Evolutionary conservation across 495 filamentous ascomycete genomes (phyloP), one percentile per base, ranked within the genome.

Genomic region (Aspergillus incahuasiensis): DNA sequence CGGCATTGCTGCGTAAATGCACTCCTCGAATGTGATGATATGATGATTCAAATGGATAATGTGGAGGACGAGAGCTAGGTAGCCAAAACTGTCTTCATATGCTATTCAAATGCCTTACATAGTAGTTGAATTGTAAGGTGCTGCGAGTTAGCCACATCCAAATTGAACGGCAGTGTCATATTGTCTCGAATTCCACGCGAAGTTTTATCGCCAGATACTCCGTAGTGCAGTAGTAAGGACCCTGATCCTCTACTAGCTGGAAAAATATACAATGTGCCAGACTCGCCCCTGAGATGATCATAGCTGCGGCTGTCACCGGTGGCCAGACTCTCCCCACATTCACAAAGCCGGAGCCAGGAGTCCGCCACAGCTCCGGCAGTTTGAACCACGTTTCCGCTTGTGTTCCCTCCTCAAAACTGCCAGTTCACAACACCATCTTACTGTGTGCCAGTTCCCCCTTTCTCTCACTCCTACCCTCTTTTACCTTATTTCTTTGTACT

Each of bases 1-100:
- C 66, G 90, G 90, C 60, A 95, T 96, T 78, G 82, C 88, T 61
- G 71, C 69, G 57, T 78, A 76, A 71, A 69, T 69, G 35, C 50
- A 28, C 46, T 12, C 19, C 18, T 20, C 40, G 22, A 25, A 18
- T 47, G 16, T 55, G 45, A 55, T 51, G 30, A 51, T 46, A 57
- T 63, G 59, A 45, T 48, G 42, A 50, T 16, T 48, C 32, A 46
- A 54, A 51, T 42, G 55, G 49, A 55, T 44, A 39, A 55, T 56
- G 46, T 48, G 53, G 47, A 55, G 21, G 45, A 41, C 51, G 25
- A 52, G 16, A 49, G 15, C 11, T 45, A 34, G 30, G 34, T 52
- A 54, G 54, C 54, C 45, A 55, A 43, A 50, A 43, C 43, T 42
- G 19, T 57, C 44, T 48, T 25, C 45, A 25, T 24, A 43, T 54